Evolutionary conservation across 169 alveolate species (phyloP), one percentile per base, ranked within the genome.

Genomic region (Plasmodium relictum): DNA sequence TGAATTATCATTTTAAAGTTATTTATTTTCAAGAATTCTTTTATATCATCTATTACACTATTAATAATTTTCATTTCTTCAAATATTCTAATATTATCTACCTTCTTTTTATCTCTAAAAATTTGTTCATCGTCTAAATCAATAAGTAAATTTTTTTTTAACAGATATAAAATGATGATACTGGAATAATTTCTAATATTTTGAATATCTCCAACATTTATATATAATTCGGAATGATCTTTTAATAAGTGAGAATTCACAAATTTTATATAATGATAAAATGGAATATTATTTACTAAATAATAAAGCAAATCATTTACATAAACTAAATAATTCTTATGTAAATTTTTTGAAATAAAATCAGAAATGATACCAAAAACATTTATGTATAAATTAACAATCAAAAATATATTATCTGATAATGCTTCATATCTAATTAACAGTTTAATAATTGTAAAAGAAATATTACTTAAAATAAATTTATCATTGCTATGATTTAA

Each of bases 231-330:
- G 20, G 18, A 80, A 54, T 68, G 24, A 41, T 80, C 90, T n/a
- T 39, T 59, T 41, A 80, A 45, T 59, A 80, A 56, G 7, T 44
- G 6, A 16, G 31, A 18, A 16, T 68, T 22, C 3, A 80, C 83
- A 68, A 68, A 80, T 68, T 56, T 68, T 22, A 26, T 71, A 37
- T 80, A 80, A 48, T 45, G 31, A 72, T 80, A 68, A 24, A 52
- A 68, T 10, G 90, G 90, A 18, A 80, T 50, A 50, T 61, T 66
- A 45, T 68, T 22, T 24, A 80, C 31, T 48, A 80, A 59, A 45
- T 80, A 80, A 62, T 68, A 80, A n/a, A 80, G n/a, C 48, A 80
- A 54, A 10, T 80, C 90, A 39, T 80, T 80, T 18, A 66, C 31
- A 69, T 68, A n/a, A 2, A 20, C 37, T 52, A 80, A 26, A 45